These are phyloP conservation scores for Metschnikowia hibisci DNA, from an alignment of 805 yeast species.

Conservation along the genomic window DNA sequence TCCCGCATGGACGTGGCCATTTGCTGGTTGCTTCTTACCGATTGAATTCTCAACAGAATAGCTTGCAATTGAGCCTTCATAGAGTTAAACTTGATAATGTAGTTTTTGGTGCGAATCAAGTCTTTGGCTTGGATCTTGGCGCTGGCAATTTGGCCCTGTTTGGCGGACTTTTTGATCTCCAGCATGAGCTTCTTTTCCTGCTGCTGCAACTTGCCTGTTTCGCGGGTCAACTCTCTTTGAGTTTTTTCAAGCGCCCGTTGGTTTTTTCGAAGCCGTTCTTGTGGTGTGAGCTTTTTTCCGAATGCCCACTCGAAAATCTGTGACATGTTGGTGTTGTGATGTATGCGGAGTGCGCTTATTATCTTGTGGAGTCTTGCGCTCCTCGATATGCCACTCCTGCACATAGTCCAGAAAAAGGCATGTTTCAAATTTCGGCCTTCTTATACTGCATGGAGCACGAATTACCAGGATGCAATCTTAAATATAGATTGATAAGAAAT, in stretches of 20 bases:
- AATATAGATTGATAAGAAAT: too few relatives aligned
- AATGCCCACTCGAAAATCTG: slow-evolving; percentile 83
- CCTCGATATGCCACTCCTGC: slow-evolving; percentile 10
- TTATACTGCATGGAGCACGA: too few relatives aligned
- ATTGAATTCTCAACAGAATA: slow-evolving; percentile 83
- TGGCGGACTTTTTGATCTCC: slow-evolving; percentile 90
- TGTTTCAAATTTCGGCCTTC: too few relatives aligned
- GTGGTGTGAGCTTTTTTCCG: slow-evolving; percentile 91
- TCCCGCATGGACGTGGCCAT: slow-evolving; percentile 95
- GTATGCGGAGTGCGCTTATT: neutral
- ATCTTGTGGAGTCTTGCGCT: neutral
- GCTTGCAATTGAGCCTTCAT: slow-evolving; percentile 97
- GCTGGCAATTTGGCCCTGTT: slow-evolving; percentile 80
- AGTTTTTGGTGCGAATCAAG: slow-evolving; percentile 78
- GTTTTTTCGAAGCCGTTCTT: slow-evolving; percentile 89
- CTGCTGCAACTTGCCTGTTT: slow-evolving; percentile 75
- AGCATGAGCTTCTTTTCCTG: slow-evolving; percentile 85
- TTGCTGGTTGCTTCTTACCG: slow-evolving; percentile 89
- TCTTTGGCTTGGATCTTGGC: slow-evolving; percentile 96
- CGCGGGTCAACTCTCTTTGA: slow-evolving; percentile 89
- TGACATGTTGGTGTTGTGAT: slow-evolving; percentile 11
- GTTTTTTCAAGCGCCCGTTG: slow-evolving; percentile 94
- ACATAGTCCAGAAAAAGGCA: too few relatives aligned
- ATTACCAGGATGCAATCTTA: too few relatives aligned
- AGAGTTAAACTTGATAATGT: slow-evolving; percentile 80